Percentiles rank a stretch among this genome's conserved stretches.
Evolutionary conservation across 2,329 filamentous ascomycete genomes (phyloP).

Genomic region (Thelonectria olida): DNA sequence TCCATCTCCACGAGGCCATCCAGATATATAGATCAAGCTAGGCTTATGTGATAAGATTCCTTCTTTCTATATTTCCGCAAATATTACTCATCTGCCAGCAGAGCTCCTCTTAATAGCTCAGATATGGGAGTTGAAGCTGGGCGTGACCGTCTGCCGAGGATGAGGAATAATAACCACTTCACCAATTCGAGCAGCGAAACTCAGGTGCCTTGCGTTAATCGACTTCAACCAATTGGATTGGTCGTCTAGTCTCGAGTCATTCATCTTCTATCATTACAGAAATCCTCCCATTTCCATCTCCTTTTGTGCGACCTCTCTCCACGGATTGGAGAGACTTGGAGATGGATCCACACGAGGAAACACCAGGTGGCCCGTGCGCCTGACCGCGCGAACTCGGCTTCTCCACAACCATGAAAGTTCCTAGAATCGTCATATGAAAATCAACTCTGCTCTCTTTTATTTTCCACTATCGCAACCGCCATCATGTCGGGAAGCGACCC

Average conservation of each 20-base stretch:
- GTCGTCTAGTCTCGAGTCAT: background rate
- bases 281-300: background rate
- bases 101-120: too few relatives aligned
- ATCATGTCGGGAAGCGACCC: constrained; percentile 83
- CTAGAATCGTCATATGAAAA: constrained; percentile 41
- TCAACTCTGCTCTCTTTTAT: constrained; percentile 35
- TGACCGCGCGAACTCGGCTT: constrained; percentile 35
- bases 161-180: too few relatives aligned
- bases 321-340: constrained; percentile 14
- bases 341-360: constrained; percentile 16
- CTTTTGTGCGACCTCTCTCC: background rate
- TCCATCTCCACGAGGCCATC: too few relatives aligned
- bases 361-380: constrained; percentile 35
- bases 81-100: too few relatives aligned
- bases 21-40: too few relatives aligned
- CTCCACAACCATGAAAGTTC: constrained; percentile 40
- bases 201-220: too few relatives aligned
- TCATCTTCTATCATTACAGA: background rate
- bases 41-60: too few relatives aligned
- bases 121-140: too few relatives aligned
- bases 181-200: too few relatives aligned
- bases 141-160: too few relatives aligned
- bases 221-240: too few relatives aligned
- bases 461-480: constrained; percentile 32
- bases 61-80: too few relatives aligned